Evolutionary conservation across 306 rosid genomes (phyloP).

Genomic region (Trifolium repens): DNA sequence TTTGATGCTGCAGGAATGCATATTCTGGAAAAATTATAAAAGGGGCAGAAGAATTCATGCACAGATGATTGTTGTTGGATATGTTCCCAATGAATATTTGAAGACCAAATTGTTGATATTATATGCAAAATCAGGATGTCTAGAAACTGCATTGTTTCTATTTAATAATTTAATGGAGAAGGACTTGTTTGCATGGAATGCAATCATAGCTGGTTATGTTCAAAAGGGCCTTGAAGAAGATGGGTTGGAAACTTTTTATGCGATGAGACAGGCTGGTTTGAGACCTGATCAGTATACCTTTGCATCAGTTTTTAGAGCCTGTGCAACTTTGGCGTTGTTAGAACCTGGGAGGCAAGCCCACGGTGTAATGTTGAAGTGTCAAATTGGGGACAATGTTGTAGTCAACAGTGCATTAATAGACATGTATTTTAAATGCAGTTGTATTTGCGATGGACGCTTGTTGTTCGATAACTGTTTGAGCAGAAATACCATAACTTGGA

Average conservation of each 20-base stretch:
- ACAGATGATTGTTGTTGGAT: slow-evolving; percentile 65
- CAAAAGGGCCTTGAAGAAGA: slow-evolving; percentile 61
- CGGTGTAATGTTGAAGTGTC: slow-evolving; percentile 66
- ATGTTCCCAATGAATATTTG: slow-evolving; percentile 59
- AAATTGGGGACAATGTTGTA: slow-evolving; percentile 60
- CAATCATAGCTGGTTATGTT: slow-evolving; percentile 63
- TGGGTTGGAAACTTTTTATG: slow-evolving; percentile 59
- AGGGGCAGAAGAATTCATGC: slow-evolving; percentile 67
- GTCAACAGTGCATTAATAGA: slow-evolving; percentile 74
- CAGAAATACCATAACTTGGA: slow-evolving; percentile 78
- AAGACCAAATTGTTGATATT: slow-evolving; percentile 67
- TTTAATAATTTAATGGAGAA: slow-evolving; percentile 53
- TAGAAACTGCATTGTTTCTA: slow-evolving; percentile 58
- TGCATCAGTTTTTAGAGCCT: slow-evolving; percentile 78
- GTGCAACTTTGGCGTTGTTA: slow-evolving; percentile 69
- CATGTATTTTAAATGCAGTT: slow-evolving; percentile 81
- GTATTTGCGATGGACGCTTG: slow-evolving; percentile 56
- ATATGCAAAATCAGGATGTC: slow-evolving; percentile 66
- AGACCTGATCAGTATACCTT: slow-evolving; percentile 78
- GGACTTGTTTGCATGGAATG: slow-evolving; percentile 74
- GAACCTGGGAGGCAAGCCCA: slow-evolving; percentile 74
- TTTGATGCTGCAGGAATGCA: slow-evolving; percentile 82
- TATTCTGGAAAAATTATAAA: slow-evolving; percentile 63
- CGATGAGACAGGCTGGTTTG: slow-evolving; percentile 71
- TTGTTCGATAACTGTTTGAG: slow-evolving; percentile 60